Evolutionary conservation across 2,329 filamentous ascomycete species (phyloP), one percentile per base, ranked within the genome.

Genomic region (Nectriaceae sp.): DNA sequence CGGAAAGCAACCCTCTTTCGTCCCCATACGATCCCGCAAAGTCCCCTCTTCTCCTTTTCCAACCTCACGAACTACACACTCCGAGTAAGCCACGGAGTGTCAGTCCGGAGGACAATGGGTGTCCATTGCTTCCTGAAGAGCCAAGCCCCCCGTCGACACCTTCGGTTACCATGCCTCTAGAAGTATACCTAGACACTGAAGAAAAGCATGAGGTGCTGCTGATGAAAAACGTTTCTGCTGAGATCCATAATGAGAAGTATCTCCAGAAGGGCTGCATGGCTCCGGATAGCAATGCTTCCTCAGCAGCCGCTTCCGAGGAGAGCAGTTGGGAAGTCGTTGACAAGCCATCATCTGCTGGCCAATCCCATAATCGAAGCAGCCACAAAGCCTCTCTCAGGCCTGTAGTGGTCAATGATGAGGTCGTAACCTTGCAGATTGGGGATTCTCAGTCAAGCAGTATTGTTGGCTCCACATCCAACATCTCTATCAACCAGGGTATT

Each of bases 121-220:
- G 35, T 38, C 44, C 50, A 1, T 15, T 44, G 6, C 49, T 59
- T n/a, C 47, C 53, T 10, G n/a, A 42, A 5, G 40, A 47, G 13
- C 52, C 49, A 2, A 51, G 44, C 38, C 21, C 26, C 4, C 16
- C 38, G 3, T 56, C 53, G 3, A 48, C 47, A 0, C 18, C 42
- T 5, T 50, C 47, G 0, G 36, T 42, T 3, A 39, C 39, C n/a
- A 29, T 40, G 1, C 57, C 55, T 2, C 44, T 62, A 20, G 55
- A 57, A 3, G 49, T 44, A 2, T 61, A 59, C 24, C 41, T 62
- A 22, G 42, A 20, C 5, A 20, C 37, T 4, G 44, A 59, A 1
- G 54, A 62, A 4, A 47, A 40, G 2, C 40, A 52, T 5, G 52
- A 59, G 16, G 47, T 31, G 11, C 45, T 49, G 3, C 41, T 53